Percentiles rank a stretch among this genome's conserved stretches.
Evolutionary conservation across 2,329 filamentous ascomycete species (phyloP).

Genomic region (Colletotrichum phormii): DNA sequence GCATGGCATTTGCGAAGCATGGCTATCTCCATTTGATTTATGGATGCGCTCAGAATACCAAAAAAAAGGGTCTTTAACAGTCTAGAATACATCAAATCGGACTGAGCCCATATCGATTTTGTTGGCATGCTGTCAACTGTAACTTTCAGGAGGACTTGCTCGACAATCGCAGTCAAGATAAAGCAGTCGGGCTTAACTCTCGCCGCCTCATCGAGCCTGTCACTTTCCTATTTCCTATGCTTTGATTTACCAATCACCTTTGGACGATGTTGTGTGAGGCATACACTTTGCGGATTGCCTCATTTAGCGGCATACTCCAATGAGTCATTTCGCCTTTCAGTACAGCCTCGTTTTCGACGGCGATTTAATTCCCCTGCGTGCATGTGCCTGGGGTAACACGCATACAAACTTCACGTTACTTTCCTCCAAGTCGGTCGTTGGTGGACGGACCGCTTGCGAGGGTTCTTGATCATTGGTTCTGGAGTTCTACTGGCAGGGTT

Average conservation of each 20-base stretch:
- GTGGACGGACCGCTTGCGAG: constrained; percentile 3
- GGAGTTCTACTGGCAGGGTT: constrained; percentile 29
- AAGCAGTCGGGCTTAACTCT: not conserved
- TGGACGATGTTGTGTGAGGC: not conserved
- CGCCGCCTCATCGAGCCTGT: not conserved
- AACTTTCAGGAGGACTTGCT: not conserved
- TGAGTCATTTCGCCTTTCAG: constrained; percentile 1
- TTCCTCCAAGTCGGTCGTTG: constrained; percentile 8
- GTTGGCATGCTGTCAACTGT: not conserved
- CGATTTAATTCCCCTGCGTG: constrained; percentile 25
- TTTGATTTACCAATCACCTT: not conserved
- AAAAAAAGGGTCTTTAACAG: not conserved
- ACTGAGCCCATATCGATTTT: not conserved
- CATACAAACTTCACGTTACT: constrained; percentile 8
- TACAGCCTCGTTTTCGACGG: constrained; percentile 17
- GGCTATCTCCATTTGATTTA: constrained; percentile 4
- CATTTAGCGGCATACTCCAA: not conserved
- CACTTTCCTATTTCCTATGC: constrained; percentile 14
- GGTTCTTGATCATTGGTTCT: constrained; percentile 29
- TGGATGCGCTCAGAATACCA: constrained; percentile 15
- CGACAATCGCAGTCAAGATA: not conserved
- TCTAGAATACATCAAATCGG: not conserved
- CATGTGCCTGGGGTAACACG: constrained; percentile 23
- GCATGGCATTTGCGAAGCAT: constrained; percentile 4
- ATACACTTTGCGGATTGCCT: not conserved